Percentiles rank a stretch among this genome's conserved stretches.
Evolutionary conservation across 2,329 filamentous ascomycete species (phyloP).

Genomic region (Bipolaris bicolor): DNA sequence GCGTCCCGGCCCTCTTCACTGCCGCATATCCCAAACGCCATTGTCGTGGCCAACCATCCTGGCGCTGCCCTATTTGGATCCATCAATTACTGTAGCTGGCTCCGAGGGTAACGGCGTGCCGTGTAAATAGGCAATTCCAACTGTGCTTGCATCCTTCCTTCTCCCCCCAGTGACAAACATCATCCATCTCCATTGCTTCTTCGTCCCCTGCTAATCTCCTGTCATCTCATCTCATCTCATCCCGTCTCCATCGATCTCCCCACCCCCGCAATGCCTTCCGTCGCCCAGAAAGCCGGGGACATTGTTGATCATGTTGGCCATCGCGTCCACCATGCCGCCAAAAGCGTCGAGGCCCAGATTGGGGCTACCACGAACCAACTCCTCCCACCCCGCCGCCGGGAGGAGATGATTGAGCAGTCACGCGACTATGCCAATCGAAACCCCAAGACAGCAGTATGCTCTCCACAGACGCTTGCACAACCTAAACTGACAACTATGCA

Average conservation of each 20-base stretch:
- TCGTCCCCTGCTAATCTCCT: neutral
- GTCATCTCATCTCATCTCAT: neutral
- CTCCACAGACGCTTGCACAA: neutral
- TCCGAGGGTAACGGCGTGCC: constrained; percentile 3
- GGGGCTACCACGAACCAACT: constrained; percentile 56
- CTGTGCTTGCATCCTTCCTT: neutral
- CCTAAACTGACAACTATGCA: neutral
- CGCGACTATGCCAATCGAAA: constrained; percentile 65
- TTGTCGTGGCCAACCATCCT: neutral
- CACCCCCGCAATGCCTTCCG: constrained; percentile 22
- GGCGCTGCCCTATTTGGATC: neutral
- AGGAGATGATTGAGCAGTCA: constrained; percentile 61
- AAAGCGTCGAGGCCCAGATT: constrained; percentile 28
- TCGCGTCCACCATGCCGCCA: constrained; percentile 22
- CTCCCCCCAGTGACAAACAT: neutral
- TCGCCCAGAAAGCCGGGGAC: constrained; percentile 34
- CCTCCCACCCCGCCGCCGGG: constrained; percentile 66
- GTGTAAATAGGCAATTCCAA: too few species aligned
- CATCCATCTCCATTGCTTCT: constrained; percentile 3
- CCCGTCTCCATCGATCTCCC: neutral
- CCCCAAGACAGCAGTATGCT: constrained; percentile 71
- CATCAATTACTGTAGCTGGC: neutral
- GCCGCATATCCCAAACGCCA: constrained; percentile 7
- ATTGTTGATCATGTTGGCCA: constrained; percentile 31
- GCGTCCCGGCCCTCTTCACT: constrained; percentile 11